A percentile compares a stretch with the other conserved stretches of the same genome.
These are phyloP conservation scores for Arthrobotrys sphaeroides DNA, from an alignment of 2,329 filamentous ascomycete genomes.

Conservation along the genomic window DNA sequence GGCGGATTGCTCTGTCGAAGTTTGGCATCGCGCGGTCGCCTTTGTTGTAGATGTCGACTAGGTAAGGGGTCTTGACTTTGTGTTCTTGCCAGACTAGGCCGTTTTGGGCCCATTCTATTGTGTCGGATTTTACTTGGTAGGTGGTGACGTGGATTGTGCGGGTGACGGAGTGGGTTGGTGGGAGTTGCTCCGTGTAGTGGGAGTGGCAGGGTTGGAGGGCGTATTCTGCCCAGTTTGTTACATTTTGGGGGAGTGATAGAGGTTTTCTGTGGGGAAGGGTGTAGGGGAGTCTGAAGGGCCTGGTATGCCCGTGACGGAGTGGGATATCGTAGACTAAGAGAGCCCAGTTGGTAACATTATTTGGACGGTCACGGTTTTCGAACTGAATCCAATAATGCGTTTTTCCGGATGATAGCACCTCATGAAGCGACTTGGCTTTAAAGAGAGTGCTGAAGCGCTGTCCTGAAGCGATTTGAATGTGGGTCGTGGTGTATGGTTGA, in stretches of 20 bases:
- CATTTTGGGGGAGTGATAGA: conserved; percentile 60
- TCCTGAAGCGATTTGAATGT: conserved; percentile 68
- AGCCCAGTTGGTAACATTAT: conserved; percentile 64
- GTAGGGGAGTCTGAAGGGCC: conserved; percentile 47
- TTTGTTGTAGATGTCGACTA: conserved; percentile 67
- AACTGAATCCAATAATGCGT: conserved; percentile 64
- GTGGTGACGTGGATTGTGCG: conserved; percentile 65
- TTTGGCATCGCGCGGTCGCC: conserved; percentile 65
- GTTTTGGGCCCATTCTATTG: conserved; percentile 61
- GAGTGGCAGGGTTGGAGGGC: conserved; percentile 62
- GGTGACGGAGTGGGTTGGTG: conserved; percentile 65
- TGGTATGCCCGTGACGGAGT: not conserved
- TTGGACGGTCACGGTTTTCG: conserved; percentile 66
- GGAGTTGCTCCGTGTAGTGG: conserved; percentile 59
- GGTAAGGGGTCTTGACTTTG: conserved; percentile 63
- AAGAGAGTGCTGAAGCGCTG: conserved; percentile 71
- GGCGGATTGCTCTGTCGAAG: conserved; percentile 65
- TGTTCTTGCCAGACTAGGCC: conserved; percentile 64
- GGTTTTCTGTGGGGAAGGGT: conserved; percentile 59
- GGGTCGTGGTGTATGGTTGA: conserved; percentile 63
- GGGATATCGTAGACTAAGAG: conserved; percentile 63
- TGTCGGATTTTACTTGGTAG: conserved; percentile 61
- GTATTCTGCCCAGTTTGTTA: conserved; percentile 64
- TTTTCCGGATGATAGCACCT: conserved; percentile 58
- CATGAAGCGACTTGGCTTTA: conserved; percentile 63